Base-by-base conservation (phyloP, 2,329 filamentous ascomycete species). In the Cercospora sp. region DNA sequence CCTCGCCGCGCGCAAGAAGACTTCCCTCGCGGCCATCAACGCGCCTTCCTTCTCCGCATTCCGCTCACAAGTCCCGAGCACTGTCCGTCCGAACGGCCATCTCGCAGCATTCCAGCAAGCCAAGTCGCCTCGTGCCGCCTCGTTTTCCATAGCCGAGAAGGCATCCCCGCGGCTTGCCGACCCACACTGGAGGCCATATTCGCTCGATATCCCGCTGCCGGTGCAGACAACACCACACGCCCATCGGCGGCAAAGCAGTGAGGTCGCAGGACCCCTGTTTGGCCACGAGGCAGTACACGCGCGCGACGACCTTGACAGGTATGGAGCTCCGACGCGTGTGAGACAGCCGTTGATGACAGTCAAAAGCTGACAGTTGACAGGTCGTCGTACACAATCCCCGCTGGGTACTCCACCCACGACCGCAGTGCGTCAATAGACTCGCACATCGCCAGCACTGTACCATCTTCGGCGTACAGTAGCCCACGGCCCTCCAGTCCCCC, bases 41-140 rank as follows among this genome's bases (percentile, higher is more conserved):
- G 79, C 81, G 72, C 78, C 79, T 67, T 81, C 81, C 57, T 83
- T 83, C 74, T 79, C 80, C 65, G 76, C 79, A 71, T 83, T 83
- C 74, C 80, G 79, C 65, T 78, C 80, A 36, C 79, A 80, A 70
- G 64, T 73, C n/a, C 74, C 73, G 57, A 66, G 55, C 58, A 63
- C 64, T 13, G 53, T 62, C 33, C 63, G 42, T 42, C 63, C 67
- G 23, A 31, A 53, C 33, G 42, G 51, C 13, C 42, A 67, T 58
- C 26, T 66, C 63, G 60, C 66, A 65, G 86, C 73, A 77, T 87
- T 69, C 86, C 85, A 69, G 78, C 64, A 66, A 16, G 68, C 82
- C 81, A 78, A 80, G 69, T 83, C 84, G 62, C 81, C 84, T 70
- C 77, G 84, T 65, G 79, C 82, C 66, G 76, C 77, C 64, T 81